Conservation (phyloP, 306 rosid species). For the Rosa rugosa region DNA sequence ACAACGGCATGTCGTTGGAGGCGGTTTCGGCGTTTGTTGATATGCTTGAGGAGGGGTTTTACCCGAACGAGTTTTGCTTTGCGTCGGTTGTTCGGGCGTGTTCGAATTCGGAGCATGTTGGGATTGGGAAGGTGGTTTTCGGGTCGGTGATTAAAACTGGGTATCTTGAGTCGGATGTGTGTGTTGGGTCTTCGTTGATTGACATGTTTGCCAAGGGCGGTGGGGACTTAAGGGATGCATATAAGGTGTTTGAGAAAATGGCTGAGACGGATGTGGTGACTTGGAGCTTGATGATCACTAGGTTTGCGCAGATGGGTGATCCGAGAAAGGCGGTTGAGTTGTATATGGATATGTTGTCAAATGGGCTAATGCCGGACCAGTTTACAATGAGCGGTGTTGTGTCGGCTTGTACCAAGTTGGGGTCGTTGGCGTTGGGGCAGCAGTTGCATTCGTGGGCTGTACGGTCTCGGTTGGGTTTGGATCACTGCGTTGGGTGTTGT, state of each 20-base stretch:
- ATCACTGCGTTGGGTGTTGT: conserved; percentile 24
- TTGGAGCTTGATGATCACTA: conserved; percentile 26
- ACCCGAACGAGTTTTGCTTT: conserved; percentile 23
- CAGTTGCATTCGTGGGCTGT: conserved; percentile 25
- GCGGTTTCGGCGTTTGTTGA: not conserved
- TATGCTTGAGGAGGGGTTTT: conserved; percentile 9
- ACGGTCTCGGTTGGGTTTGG: conserved; percentile 11
- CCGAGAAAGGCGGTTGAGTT: conserved; percentile 11
- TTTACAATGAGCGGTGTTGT: conserved; percentile 16
- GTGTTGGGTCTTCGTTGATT: conserved; percentile 23
- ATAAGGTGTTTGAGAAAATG: conserved; percentile 27
- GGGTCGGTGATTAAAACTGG: conserved; percentile 20
- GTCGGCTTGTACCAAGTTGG: conserved; percentile 19
- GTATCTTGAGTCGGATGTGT: conserved; percentile 17
- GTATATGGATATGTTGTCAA: conserved; percentile 7
- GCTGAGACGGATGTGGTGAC: conserved; percentile 14
- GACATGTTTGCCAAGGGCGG: conserved; percentile 19
- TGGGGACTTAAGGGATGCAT: conserved; percentile 14
- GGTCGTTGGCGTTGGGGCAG: conserved; percentile 4
- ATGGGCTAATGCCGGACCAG: conserved; percentile 20
- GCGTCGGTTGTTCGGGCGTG: conserved; percentile 24
- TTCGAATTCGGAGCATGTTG: not conserved
- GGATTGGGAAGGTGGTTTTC: conserved; percentile 11
- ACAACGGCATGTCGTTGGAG: conserved; percentile 15
- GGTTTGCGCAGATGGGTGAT: conserved; percentile 15